These are phyloP conservation scores for Brasenia schreberi DNA, from an alignment of 164 flowering plant genomes.

Conservation along the genomic window DNA sequence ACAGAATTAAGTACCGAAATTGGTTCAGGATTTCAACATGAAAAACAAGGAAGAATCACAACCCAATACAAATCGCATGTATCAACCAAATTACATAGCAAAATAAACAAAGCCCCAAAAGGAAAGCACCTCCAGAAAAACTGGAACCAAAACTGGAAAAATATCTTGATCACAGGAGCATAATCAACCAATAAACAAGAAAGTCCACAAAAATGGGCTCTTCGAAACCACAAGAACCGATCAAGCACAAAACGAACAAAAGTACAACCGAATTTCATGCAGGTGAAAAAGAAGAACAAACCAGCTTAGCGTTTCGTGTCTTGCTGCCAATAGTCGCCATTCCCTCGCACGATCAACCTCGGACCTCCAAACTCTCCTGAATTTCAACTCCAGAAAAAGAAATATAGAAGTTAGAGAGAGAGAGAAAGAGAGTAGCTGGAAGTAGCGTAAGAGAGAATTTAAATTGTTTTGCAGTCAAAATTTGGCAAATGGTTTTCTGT, in stretches of 20 bases:
- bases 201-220: background rate
- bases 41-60: background rate
- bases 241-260: background rate
- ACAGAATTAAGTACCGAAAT: too few species aligned
- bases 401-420: background rate
- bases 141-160: background rate
- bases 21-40: too few species aligned
- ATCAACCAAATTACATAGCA: too few species aligned
- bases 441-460: too few species aligned
- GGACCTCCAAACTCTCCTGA: background rate
- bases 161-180: background rate
- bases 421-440: too few species aligned
- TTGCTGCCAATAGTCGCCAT: conserved; percentile 46
- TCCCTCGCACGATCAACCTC: background rate
- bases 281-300: conserved; percentile 2
- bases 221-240: background rate
- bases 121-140: too few species aligned
- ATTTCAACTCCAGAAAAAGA: background rate
- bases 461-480: too few species aligned
- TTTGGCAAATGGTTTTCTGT: too few species aligned
- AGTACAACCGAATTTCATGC: background rate
- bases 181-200: background rate
- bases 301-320: conserved; percentile 39
- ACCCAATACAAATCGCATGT: background rate
- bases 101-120: too few species aligned